Evolutionary conservation across 2,329 filamentous ascomycete species (phyloP).

Genomic region (Graphium sp.): DNA sequence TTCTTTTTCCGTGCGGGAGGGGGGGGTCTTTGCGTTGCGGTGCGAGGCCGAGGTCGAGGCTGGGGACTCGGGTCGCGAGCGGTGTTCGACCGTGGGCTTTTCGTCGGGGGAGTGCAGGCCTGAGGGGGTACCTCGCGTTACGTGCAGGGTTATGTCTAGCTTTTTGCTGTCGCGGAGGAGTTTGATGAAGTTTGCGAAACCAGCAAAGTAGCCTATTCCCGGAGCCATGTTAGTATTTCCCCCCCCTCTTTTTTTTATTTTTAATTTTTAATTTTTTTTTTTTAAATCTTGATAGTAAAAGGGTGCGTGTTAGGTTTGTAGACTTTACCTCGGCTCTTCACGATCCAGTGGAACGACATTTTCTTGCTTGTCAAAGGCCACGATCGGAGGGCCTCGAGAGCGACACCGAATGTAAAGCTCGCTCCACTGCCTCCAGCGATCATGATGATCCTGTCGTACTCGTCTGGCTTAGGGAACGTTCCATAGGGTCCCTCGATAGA

Average conservation of each 20-base stretch:
- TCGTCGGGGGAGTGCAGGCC: conserved; percentile 4
- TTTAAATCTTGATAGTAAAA: background rate
- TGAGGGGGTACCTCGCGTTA: conserved; percentile 11
- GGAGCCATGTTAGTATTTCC: conserved; percentile 3
- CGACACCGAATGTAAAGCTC: conserved; percentile 30
- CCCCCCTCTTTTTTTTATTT: background rate
- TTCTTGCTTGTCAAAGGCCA: conserved; percentile 4
- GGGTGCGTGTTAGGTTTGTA: background rate
- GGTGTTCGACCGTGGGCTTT: background rate
- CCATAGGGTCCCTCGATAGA: conserved; percentile 46
- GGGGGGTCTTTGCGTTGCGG: background rate
- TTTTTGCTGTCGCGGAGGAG: conserved; percentile 13
- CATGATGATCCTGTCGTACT: conserved; percentile 38
- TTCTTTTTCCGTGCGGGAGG: background rate
- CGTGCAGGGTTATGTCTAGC: conserved; percentile 15
- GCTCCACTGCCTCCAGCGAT: conserved; percentile 45
- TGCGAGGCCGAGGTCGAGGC: background rate
- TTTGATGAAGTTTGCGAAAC: conserved; percentile 18
- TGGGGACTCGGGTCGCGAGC: background rate
- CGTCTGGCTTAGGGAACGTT: conserved; percentile 29
- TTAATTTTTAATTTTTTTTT: background rate
- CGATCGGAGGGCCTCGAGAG: conserved; percentile 16
- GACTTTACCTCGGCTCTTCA: conserved; percentile 18
- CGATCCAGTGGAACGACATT: conserved; percentile 22
- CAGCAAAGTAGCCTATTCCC: conserved; percentile 15